These are phyloP conservation scores for Zelopaecilomyces penicillatus DNA, from an alignment of 2,329 filamentous ascomycete genomes.

Conservation along the genomic window DNA sequence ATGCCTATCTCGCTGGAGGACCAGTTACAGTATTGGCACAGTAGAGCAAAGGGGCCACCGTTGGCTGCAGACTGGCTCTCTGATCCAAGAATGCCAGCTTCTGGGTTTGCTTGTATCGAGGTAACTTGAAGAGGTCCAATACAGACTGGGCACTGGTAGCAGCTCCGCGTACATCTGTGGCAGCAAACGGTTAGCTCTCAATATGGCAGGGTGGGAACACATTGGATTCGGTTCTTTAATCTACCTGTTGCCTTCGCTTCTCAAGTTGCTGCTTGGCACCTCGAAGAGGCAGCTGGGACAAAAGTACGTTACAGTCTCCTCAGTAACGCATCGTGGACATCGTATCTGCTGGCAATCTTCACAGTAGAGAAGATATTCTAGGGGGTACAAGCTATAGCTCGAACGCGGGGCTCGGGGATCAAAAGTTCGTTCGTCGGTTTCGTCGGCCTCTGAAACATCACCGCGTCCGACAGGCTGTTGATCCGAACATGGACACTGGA, in stretches of 20 bases:
- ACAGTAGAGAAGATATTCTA: slow-evolving; percentile 92
- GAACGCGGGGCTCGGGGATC: slow-evolving; percentile 77
- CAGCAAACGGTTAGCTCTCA: slow-evolving; percentile 1
- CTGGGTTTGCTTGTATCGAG: slow-evolving; percentile 52
- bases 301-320: slow-evolving; percentile 92
- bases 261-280: slow-evolving; percentile 85
- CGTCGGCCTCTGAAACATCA: slow-evolving; percentile 19
- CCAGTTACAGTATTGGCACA: slow-evolving; percentile 91
- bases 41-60: slow-evolving; percentile 61
- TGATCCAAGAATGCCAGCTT: slow-evolving; percentile 35
- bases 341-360: slow-evolving; percentile 96
- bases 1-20: slow-evolving; percentile 82
- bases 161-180: slow-evolving; percentile 78
- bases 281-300: slow-evolving; percentile 95
- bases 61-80: slow-evolving; percentile 25
- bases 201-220: neutral
- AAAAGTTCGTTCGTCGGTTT: slow-evolving; percentile 60
- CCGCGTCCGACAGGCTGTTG: slow-evolving; percentile 26
- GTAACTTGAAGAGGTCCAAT: slow-evolving; percentile 70
- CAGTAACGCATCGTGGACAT: slow-evolving; percentile 81
- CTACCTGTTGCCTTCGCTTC: slow-evolving; percentile 87
- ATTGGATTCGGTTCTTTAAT: slow-evolving; percentile 10
- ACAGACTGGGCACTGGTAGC: slow-evolving; percentile 90
- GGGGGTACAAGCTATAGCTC: slow-evolving; percentile 85
- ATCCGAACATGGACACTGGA: slow-evolving; percentile 58